phyloP scores from a whole-genome alignment of 2,329 filamentous ascomycete species.

The Diaporthe ilicicola region DNA sequence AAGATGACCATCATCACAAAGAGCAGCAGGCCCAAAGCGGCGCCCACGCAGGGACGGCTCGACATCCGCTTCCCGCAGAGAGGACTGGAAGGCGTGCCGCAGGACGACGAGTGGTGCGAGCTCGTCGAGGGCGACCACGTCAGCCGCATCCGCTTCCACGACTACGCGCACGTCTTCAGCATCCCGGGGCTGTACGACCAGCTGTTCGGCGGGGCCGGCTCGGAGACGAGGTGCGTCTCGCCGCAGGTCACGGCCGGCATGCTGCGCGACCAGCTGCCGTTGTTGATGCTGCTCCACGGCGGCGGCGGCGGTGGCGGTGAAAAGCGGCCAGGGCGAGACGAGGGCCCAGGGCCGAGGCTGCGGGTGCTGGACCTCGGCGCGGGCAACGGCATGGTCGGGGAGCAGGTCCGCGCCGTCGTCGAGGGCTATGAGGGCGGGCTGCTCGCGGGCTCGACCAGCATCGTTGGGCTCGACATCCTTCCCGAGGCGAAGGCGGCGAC shows the following conservation, averaged over 20 bases:
- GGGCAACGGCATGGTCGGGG: slow-evolving; percentile 18
- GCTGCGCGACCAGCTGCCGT: slow-evolving; percentile 1
- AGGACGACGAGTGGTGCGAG: slow-evolving; percentile 21
- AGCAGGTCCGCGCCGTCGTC: background rate
- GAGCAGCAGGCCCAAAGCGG: background rate
- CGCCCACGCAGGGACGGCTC: background rate
- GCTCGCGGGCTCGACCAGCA: background rate
- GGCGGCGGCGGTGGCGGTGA: too few species aligned
- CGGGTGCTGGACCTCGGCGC: slow-evolving; percentile 8
- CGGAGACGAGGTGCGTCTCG: slow-evolving; percentile 16
- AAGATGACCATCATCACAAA: background rate
- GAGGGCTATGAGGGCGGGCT: background rate
- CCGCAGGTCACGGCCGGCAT: slow-evolving; percentile 13
- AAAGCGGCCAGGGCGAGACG: too few species aligned
- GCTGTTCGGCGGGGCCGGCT: slow-evolving; percentile 19
- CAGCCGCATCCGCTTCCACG: slow-evolving; percentile 25
- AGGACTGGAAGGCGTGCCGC: background rate
- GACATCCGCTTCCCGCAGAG: slow-evolving; percentile 15
- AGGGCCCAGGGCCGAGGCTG: background rate
- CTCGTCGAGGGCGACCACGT: slow-evolving; percentile 1
- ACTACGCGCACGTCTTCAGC: slow-evolving; percentile 26
- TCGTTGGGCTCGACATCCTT: slow-evolving; percentile 20
- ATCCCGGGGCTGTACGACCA: slow-evolving; percentile 21
- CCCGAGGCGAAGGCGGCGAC: slow-evolving; percentile 4
- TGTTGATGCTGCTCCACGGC: background rate